Conservation (phyloP, 139 green algal genomes). For the Picochlorum sp. region DNA sequence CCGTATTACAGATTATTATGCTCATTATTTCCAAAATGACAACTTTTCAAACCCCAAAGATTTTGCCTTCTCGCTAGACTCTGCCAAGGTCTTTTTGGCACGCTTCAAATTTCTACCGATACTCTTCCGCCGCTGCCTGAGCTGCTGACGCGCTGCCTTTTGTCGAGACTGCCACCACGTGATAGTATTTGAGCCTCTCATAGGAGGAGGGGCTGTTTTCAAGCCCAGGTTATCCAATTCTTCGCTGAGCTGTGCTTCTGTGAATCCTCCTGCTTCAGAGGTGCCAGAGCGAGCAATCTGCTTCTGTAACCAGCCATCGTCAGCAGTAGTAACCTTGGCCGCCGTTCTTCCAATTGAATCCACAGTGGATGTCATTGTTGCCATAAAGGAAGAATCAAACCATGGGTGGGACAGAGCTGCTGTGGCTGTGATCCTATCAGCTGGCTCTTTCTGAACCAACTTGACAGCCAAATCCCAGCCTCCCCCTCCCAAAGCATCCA, state of each 20-base stretch:
- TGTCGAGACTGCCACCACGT: constrained; percentile 71
- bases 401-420: constrained; percentile 44
- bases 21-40: background rate
- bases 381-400: constrained; percentile 25
- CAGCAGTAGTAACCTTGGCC: constrained; percentile 6
- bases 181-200: constrained; percentile 52
- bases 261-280: constrained; percentile 41
- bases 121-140: background rate
- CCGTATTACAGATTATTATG: no score
- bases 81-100: background rate
- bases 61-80: background rate
- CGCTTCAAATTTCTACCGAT: background rate
- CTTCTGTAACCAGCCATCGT: constrained; percentile 23
- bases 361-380: constrained; percentile 13
- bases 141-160: background rate
- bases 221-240: constrained; percentile 26
- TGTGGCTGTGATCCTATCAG: constrained; percentile 28
- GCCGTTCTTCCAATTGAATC: constrained; percentile 16
- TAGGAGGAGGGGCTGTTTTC: constrained; percentile 19
- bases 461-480: constrained; percentile 58
- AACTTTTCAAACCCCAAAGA: background rate
- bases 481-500: constrained; percentile 55
- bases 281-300: constrained; percentile 36
- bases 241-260: constrained; percentile 55
- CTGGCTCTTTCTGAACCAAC: constrained; percentile 26